These are phyloP conservation scores for Syncephalastrum sp. DNA, from an alignment of 371 early-diverging fungal genomes.

Conservation along the genomic window DNA sequence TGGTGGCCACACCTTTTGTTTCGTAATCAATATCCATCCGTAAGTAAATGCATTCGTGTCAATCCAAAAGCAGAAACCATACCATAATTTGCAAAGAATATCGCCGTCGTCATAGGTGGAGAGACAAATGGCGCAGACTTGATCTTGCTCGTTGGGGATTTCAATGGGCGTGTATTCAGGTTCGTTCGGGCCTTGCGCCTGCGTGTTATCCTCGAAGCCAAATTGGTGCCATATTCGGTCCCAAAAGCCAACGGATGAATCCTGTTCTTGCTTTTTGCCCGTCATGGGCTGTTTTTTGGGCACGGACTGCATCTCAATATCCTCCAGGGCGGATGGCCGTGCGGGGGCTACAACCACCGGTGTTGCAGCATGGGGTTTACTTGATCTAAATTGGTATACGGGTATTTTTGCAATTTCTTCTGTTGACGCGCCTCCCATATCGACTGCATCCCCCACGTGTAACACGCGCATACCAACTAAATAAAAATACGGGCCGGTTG, in stretches of 20 bases:
- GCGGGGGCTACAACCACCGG: slow-evolving; percentile 1
- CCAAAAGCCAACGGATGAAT: slow-evolving; percentile 13
- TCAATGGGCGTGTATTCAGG: slow-evolving; percentile 29
- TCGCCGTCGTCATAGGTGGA: slow-evolving; percentile 66
- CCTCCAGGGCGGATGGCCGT: slow-evolving; percentile 2
- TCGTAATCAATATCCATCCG: neutral
- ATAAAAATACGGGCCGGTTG: neutral
- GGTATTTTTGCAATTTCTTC: slow-evolving; percentile 62
- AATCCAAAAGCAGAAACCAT: slow-evolving; percentile 6
- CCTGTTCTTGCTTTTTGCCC: neutral
- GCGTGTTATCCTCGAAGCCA: slow-evolving; percentile 9
- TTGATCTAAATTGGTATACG: slow-evolving; percentile 39
- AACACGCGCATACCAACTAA: slow-evolving; percentile 57
- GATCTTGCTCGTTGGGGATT: slow-evolving; percentile 46
- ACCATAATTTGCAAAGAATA: slow-evolving; percentile 56
- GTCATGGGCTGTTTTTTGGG: slow-evolving; percentile 13
- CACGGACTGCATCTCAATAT: slow-evolving; percentile 10
- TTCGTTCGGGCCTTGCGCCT: slow-evolving; percentile 12
- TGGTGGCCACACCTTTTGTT: slow-evolving; percentile 37
- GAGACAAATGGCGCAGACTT: slow-evolving; percentile 64
- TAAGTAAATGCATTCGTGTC: neutral
- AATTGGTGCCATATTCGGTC: slow-evolving; percentile 31
- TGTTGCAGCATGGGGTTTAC: slow-evolving; percentile 1
- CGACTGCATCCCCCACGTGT: slow-evolving; percentile 55
- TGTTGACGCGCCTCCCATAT: slow-evolving; percentile 60